These are phyloP conservation scores for Nelumbo lutea DNA, from an alignment of 164 flowering plant genomes.

Conservation along the genomic window DNA sequence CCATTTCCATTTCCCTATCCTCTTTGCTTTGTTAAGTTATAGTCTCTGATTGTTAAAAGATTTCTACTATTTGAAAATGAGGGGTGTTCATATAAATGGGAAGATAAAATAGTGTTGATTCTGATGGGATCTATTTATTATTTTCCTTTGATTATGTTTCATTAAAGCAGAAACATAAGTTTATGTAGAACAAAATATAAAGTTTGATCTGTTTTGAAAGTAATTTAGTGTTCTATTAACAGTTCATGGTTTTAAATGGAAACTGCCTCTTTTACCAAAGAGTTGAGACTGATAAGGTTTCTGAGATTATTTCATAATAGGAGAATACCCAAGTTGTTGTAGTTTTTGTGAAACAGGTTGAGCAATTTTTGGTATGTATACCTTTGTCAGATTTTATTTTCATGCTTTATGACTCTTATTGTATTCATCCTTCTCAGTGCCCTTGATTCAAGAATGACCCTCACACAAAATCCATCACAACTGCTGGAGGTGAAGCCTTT, in stretches of 20 bases:
- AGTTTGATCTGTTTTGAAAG: too few relatives aligned
- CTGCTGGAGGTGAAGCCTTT: constrained; percentile 34
- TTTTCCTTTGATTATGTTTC: too few relatives aligned
- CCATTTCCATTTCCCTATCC: constrained; percentile 14
- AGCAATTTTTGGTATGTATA: too few relatives aligned
- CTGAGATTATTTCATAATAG: too few relatives aligned
- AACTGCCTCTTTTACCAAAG: neutral
- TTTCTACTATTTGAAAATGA: constrained; percentile 12
- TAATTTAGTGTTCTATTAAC: too few relatives aligned
- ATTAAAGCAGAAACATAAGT: neutral
- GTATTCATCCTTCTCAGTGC: constrained; percentile 34
- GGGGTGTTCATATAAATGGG: neutral
- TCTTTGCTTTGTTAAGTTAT: constrained; percentile 28
- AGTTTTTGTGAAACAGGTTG: too few relatives aligned
- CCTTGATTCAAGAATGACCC: constrained; percentile 35
- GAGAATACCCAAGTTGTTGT: too few relatives aligned
- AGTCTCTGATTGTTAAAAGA: constrained; percentile 12
- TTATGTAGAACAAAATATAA: neutral
- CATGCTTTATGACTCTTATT: neutral
- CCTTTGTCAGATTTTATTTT: too few relatives aligned
- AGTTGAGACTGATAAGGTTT: too few relatives aligned
- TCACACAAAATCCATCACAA: constrained; percentile 29
- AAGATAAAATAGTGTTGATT: constrained; percentile 3
- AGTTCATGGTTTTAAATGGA: neutral
- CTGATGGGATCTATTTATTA: neutral